These are phyloP conservation scores for Backusella luteola DNA, from an alignment of 192 early-diverging fungal species.

Conservation along the genomic window DNA sequence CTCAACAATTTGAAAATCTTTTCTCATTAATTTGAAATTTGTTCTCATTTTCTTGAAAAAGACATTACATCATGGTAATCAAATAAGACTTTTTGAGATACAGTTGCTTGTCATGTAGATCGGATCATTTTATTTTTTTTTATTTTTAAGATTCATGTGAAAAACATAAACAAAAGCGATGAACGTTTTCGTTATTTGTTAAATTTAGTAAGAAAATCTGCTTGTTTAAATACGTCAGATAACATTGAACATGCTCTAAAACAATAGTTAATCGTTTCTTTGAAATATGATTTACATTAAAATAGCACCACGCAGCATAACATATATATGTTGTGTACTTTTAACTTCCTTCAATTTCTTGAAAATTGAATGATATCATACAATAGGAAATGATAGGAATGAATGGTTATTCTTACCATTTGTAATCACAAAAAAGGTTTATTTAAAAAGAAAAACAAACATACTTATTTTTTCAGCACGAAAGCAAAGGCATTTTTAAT, in stretches of 20 bases:
- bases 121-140: neutral
- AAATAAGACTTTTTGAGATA: neutral
- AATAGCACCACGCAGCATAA: neutral
- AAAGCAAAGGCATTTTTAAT: neutral
- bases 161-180: neutral
- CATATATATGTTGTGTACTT: neutral
- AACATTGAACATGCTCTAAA: neutral
- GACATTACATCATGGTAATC: neutral
- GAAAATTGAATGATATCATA: neutral
- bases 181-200: neutral
- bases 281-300: neutral
- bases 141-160: neutral
- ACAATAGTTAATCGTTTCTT: neutral
- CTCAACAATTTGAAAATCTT: too few species aligned
- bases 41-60: too few species aligned
- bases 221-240: neutral
- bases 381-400: neutral
- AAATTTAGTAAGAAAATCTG: neutral
- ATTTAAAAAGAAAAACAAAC: neutral
- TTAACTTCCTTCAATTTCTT: neutral
- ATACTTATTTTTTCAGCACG: neutral
- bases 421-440: neutral
- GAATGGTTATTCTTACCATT: neutral
- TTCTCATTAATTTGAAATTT: too few species aligned
- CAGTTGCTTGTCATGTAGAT: neutral